phyloP scores from a whole-genome alignment of 2,329 filamentous ascomycete species.

The Phaeosphaeria sp. region DNA sequence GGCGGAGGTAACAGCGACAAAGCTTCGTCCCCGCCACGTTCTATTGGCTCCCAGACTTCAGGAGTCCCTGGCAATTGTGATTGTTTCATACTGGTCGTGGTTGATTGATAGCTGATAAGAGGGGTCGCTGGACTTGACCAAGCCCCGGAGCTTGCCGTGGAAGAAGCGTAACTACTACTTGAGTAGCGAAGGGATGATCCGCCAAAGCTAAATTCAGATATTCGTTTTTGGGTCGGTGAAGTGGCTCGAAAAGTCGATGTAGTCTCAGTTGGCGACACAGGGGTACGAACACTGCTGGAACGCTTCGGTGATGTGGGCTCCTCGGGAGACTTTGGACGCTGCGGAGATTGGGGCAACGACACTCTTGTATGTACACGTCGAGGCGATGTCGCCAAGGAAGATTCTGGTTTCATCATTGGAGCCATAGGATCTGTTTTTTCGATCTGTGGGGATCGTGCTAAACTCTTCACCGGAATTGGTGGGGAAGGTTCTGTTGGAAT shows the following conservation, averaged over 20 bases:
- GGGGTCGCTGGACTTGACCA: conserved; percentile 16
- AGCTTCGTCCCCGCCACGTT: conserved; percentile 16
- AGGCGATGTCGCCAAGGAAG: neutral
- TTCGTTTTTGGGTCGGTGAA: conserved; percentile 23
- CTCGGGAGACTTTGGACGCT: conserved; percentile 4
- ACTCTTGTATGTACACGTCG: conserved; percentile 4
- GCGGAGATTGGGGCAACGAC: conserved; percentile 10
- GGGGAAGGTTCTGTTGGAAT: conserved; percentile 12
- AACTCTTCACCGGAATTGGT: conserved; percentile 19
- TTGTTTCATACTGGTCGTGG: conserved; percentile 17
- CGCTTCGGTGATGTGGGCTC: conserved; percentile 7
- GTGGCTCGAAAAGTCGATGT: conserved; percentile 10
- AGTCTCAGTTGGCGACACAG: conserved; percentile 14
- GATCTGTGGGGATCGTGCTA: conserved; percentile 23
- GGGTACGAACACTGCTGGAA: neutral
- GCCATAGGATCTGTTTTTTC: conserved; percentile 7
- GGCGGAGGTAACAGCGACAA: conserved; percentile 32
- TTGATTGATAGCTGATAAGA: conserved; percentile 12
- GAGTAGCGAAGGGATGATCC: conserved; percentile 88
- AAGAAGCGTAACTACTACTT: conserved; percentile 76
- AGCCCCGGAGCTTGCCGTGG: conserved; percentile 61
- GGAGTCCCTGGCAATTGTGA: conserved; percentile 19
- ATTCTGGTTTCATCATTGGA: neutral
- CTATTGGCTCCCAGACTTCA: conserved; percentile 19
- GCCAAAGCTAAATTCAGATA: conserved; percentile 48